phyloP scores from a whole-genome alignment of 352 stramenopile species.

The Globisporangium spiculum region DNA sequence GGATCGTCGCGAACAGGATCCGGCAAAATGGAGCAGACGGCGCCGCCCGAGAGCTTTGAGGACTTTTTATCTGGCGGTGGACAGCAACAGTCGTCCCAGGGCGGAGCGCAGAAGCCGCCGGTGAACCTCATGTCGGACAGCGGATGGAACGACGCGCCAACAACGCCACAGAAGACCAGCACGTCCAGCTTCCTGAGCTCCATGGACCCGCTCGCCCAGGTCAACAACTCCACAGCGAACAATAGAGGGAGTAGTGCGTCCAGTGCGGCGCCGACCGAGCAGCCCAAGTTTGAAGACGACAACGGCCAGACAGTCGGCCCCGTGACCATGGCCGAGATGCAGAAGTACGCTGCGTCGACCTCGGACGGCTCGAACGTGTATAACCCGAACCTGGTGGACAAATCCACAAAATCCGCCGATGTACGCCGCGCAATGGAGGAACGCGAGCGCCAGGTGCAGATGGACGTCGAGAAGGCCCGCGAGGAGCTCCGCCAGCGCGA shows the following conservation, averaged over 20 bases:
- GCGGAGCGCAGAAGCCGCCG: slow-evolving; percentile 19
- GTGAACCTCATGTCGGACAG: slow-evolving; percentile 79
- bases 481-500: slow-evolving; percentile 71
- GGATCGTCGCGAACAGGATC: slow-evolving; percentile 29
- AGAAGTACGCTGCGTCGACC: slow-evolving; percentile 56
- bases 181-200: slow-evolving; percentile 55
- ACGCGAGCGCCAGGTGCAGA: slow-evolving; percentile 66
- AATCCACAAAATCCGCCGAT: slow-evolving; percentile 72
- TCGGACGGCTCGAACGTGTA: slow-evolving; percentile 84
- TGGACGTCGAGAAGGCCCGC: slow-evolving; percentile 71
- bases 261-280: slow-evolving; percentile 25
- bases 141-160: slow-evolving; percentile 36
- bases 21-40: slow-evolving; percentile 21
- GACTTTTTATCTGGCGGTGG: slow-evolving; percentile 70
- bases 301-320: slow-evolving; percentile 74
- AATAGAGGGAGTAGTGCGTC: slow-evolving; percentile 2
- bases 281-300: slow-evolving; percentile 79
- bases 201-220: slow-evolving; percentile 63
- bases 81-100: slow-evolving; percentile 7
- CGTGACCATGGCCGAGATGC: slow-evolving; percentile 82
- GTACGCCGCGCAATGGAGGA: slow-evolving; percentile 85
- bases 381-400: slow-evolving; percentile 82
- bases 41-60: slow-evolving; percentile 50
- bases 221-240: slow-evolving; percentile 16
- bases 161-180: slow-evolving; percentile 27